Evolutionary conservation across 2,329 filamentous ascomycete species (phyloP), one percentile per base, ranked within the genome.

Genomic region (Clonostachys solani): DNA sequence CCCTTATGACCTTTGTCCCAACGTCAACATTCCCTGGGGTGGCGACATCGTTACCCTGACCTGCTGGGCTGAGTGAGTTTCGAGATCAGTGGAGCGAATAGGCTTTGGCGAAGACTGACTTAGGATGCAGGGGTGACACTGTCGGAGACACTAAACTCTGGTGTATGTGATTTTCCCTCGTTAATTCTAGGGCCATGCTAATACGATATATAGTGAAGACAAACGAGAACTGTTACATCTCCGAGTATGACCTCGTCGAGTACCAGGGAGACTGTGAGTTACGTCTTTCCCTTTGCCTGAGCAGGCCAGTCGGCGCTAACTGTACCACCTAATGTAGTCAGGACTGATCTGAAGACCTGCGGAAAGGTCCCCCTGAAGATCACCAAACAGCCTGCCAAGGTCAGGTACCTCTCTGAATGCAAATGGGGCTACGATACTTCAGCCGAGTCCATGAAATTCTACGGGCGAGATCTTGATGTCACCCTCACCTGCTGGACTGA

Each of bases 211-310:
- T 19, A 49, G 47, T 49, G 13, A 46, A 43, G 40, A 49, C 47
- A 3, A 34, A 6, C 3, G 40, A 41, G 12, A 36, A 41, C 3
- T 46, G 47, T 34, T 49, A 46, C 35, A 13, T 49, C 3, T 36
- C 43, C 3, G 47, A 49, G 17, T 46, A 46, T 40, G 43, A 49
- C 19, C 47, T 49, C n/a, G 19, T 49, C 40, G 47, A 49, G 15
- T 43, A 49, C 36, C 6, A 16, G 37, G 43, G 47, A 12, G 40
- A 46, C n/a, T 46, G 47, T 49, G 23, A 46, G 47, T 46, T 12
- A 4, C 13, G 19, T 12, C 4, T 6, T 16, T 19, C 3, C 12
- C 12, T 19, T 5, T 36, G 23, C 9, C 23, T 10, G 4, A 29
- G 23, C 8, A 29, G 8, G 23, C 23, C 23, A 29, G 9, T 29